These are phyloP conservation scores for Sclerotinia sclerotiorum DNA, from an alignment of 2,329 filamentous ascomycete genomes.

Conservation along the genomic window DNA sequence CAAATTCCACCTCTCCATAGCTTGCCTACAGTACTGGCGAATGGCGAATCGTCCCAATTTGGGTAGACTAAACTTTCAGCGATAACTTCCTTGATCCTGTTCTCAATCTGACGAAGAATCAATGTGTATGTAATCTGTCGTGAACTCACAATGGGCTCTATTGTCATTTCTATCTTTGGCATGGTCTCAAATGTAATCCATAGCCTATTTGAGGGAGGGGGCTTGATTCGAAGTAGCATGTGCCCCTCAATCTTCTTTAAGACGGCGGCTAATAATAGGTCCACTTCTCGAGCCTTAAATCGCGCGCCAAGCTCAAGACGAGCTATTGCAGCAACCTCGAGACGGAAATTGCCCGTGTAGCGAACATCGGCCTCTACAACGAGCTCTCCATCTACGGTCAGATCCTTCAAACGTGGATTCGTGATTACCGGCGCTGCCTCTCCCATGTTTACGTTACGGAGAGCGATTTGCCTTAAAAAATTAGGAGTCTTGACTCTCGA, in stretches of 20 bases:
- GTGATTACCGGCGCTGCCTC: conserved; percentile 85
- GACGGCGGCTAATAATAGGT: conserved; percentile 81
- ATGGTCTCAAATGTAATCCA: conserved; percentile 95
- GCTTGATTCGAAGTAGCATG: conserved; percentile 81
- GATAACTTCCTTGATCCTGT: conserved; percentile 88
- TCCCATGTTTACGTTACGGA: conserved; percentile 82
- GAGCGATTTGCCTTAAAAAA: conserved; percentile 81
- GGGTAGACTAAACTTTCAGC: conserved; percentile 88
- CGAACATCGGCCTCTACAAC: conserved; percentile 82
- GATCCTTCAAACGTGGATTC: conserved; percentile 81
- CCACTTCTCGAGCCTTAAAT: conserved; percentile 88
- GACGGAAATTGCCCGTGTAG: conserved; percentile 84
- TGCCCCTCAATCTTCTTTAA: conserved; percentile 85
- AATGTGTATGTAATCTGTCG: conserved; percentile 93
- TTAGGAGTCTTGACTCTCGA: conserved; percentile 87
- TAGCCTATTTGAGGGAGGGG: conserved; percentile 90
- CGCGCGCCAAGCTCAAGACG: conserved; percentile 85
- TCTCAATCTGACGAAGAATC: conserved; percentile 91
- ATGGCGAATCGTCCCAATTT: conserved; percentile 95
- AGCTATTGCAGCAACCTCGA: conserved; percentile 90
- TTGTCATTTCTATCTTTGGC: conserved; percentile 90
- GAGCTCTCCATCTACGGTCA: conserved; percentile 89
- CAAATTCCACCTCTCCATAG: conserved; percentile 84
- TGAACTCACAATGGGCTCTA: conserved; percentile 93
- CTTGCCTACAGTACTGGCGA: conserved; percentile 78